Percentiles rank a stretch among this genome's conserved stretches.
Conservation (phyloP, 331 rosid species). For the Pyrus hybrid region DNA sequence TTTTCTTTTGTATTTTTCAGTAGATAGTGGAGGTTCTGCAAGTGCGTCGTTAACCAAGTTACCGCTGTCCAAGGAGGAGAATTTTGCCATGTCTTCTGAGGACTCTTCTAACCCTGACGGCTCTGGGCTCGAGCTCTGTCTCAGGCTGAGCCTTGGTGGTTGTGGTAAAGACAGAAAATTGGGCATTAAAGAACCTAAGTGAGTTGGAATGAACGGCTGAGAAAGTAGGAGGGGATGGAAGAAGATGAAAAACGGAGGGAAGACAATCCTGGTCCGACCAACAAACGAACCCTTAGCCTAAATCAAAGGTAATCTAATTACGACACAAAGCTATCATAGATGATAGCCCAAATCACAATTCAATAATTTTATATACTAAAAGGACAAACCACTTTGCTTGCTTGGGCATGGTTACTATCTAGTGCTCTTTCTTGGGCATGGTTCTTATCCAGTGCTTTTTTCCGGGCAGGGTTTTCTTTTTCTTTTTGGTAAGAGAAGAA, state of each 20-base stretch:
- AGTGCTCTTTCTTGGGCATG: background rate
- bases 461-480: no score
- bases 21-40: constrained; percentile 22
- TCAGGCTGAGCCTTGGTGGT: constrained; percentile 51
- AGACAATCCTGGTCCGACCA: background rate
- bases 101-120: constrained; percentile 69
- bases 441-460: background rate
- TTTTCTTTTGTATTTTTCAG: background rate
- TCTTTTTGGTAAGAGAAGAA: background rate
- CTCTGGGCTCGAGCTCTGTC: constrained; percentile 67
- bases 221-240: no score
- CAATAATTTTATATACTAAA: no score
- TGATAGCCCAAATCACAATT: no score
- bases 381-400: background rate
- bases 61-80: constrained; percentile 50
- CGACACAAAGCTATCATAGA: no score
- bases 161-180: background rate
- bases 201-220: no score
- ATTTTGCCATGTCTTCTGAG: constrained; percentile 63
- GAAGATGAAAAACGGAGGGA: no score
- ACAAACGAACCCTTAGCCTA: background rate
- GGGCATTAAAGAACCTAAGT: no score
- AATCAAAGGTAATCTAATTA: no score
- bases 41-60: constrained; percentile 46
- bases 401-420: background rate